These are phyloP conservation scores for Ormosia semicastrata DNA, from an alignment of 306 rosid genomes.

Conservation along the genomic window DNA sequence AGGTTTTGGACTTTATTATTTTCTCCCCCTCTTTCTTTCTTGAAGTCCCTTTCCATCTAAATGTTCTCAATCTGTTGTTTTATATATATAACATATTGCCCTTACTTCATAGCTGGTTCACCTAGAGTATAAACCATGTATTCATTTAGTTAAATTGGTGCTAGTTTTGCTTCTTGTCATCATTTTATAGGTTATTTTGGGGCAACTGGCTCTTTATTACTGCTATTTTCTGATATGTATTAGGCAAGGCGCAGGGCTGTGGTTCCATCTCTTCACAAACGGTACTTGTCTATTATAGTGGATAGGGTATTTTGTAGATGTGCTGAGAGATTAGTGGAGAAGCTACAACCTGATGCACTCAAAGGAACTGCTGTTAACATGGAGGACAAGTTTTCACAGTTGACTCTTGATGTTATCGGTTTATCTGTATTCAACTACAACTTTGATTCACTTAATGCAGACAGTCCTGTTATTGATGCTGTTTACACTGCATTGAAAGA, in stretches of 20 bases:
- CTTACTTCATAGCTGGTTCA: neutral
- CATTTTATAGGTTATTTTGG: conserved; percentile 22
- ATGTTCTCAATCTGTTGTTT: neutral
- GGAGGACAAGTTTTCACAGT: conserved; percentile 87
- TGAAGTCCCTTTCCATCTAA: neutral
- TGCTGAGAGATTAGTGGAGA: conserved; percentile 90
- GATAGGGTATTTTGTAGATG: conserved; percentile 87
- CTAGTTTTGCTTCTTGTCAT: conserved; percentile 8
- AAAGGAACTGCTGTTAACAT: conserved; percentile 78
- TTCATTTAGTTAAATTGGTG: neutral
- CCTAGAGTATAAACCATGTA: neutral
- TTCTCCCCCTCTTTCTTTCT: neutral
- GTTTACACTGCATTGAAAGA: conserved; percentile 95
- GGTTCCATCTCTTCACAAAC: conserved; percentile 95
- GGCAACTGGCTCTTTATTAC: neutral
- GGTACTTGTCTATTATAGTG: conserved; percentile 83
- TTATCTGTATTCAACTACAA: conserved; percentile 89
- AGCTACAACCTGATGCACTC: conserved; percentile 61
- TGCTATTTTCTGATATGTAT: conserved; percentile 32
- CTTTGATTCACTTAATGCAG: conserved; percentile 70
- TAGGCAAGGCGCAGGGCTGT: conserved; percentile 97
- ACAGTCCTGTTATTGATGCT: conserved; percentile 90
- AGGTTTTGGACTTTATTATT: neutral
- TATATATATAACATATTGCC: neutral
- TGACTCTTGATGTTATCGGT: conserved; percentile 95